phyloP scores from a whole-genome alignment of 2,329 filamentous ascomycete species.

The Sarocladium oryzae region DNA sequence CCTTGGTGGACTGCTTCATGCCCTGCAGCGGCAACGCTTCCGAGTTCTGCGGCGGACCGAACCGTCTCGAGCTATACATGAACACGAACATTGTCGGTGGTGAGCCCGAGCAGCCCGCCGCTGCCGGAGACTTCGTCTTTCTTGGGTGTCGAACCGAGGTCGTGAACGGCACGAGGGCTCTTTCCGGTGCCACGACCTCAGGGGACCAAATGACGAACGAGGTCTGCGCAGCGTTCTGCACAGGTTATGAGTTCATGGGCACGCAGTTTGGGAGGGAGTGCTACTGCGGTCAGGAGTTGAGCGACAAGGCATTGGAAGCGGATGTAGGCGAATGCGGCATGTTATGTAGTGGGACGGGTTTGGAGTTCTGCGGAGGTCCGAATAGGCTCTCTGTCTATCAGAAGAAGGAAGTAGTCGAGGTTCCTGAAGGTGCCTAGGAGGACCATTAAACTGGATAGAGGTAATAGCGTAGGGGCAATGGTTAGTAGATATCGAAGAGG shows the following conservation, averaged over 20 bases:
- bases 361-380: slow-evolving; percentile 33
- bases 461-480: too few species aligned
- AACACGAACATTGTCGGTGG: slow-evolving; percentile 19
- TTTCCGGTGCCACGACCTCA: slow-evolving; percentile 19
- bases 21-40: slow-evolving; percentile 24
- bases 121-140: slow-evolving; percentile 25
- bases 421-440: neutral
- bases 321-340: slow-evolving; percentile 31
- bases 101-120: slow-evolving; percentile 24
- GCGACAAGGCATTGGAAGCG: slow-evolving; percentile 21
- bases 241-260: slow-evolving; percentile 25
- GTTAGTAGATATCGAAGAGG: neutral
- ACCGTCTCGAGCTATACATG: slow-evolving; percentile 28
- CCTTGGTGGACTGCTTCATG: slow-evolving; percentile 28
- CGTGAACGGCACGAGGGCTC: slow-evolving; percentile 24
- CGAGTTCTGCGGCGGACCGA: slow-evolving; percentile 27
- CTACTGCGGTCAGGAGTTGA: slow-evolving; percentile 28
- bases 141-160: slow-evolving; percentile 31
- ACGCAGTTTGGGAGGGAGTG: slow-evolving; percentile 32
- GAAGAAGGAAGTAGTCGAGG: slow-evolving; percentile 15
- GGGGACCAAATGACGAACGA: slow-evolving; percentile 26
- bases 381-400: slow-evolving; percentile 31
- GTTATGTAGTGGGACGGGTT: slow-evolving; percentile 30
- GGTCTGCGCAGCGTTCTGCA: slow-evolving; percentile 25
- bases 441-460: neutral